Conservation (phyloP, 2,329 filamentous ascomycete genomes). For the Cryoendolithus antarcticus region DNA sequence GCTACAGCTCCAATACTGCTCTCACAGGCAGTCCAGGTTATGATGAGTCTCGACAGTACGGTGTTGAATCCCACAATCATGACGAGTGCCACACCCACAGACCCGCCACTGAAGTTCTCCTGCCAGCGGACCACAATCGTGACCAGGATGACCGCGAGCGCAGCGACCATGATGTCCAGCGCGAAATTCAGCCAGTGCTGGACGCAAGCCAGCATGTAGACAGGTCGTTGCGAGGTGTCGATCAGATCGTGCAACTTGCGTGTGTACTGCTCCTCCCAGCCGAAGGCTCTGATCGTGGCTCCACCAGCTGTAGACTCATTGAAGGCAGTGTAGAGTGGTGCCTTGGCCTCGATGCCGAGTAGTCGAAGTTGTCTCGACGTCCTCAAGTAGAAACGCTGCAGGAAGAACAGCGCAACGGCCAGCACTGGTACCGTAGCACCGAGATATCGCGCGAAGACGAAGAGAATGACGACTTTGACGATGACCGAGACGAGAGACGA, state of each 20-base stretch:
- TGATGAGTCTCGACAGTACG: constrained; percentile 1
- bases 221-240: not conserved
- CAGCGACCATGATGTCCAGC: constrained; percentile 1
- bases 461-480: constrained; percentile 5
- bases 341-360: constrained; percentile 41
- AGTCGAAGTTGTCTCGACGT: constrained; percentile 39
- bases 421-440: constrained; percentile 27
- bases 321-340: constrained; percentile 40
- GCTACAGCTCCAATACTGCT: not conserved
- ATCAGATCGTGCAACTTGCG: not conserved
- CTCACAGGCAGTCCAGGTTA: not conserved
- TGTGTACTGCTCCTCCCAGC: constrained; percentile 25
- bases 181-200: constrained; percentile 2
- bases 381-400: constrained; percentile 36
- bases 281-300: constrained; percentile 39
- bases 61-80: not conserved
- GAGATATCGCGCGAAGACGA: constrained; percentile 16
- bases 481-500: constrained; percentile 1
- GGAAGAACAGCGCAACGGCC: constrained; percentile 21
- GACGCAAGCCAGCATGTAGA: not conserved
- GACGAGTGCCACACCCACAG: not conserved
- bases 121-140: not conserved
- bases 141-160: constrained; percentile 1
- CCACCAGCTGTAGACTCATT: constrained; percentile 38
- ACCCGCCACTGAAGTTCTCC: constrained; percentile 1